These are phyloP conservation scores for Microascus cirrosus DNA, from an alignment of 2,329 filamentous ascomycete genomes.

Conservation along the genomic window DNA sequence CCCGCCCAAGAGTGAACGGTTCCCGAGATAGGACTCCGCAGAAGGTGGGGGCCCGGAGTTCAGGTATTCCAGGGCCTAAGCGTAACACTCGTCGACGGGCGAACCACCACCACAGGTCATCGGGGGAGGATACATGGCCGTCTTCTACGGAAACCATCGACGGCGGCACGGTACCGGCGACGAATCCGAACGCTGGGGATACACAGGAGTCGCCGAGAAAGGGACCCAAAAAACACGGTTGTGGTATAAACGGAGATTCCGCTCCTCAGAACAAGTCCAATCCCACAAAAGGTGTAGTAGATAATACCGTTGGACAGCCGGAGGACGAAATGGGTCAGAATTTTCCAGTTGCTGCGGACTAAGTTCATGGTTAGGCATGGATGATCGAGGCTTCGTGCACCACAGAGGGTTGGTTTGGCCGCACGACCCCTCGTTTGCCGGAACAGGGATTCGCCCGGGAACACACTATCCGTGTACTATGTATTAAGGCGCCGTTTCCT, in stretches of 20 bases:
- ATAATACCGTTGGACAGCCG: too few species aligned
- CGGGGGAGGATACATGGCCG: background rate
- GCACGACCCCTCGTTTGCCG: background rate
- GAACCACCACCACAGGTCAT: background rate
- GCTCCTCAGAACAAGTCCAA: background rate
- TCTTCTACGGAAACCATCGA: background rate
- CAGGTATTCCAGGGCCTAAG: background rate
- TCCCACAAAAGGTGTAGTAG: background rate
- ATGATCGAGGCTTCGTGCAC: too few species aligned
- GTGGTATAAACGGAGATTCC: background rate
- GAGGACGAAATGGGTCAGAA: background rate
- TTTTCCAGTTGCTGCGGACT: background rate
- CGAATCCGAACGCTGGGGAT: background rate
- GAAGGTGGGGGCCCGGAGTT: background rate
- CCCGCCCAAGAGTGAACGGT: background rate
- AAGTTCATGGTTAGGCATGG: too few species aligned
- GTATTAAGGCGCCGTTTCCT: background rate
- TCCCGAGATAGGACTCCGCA: background rate
- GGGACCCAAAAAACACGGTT: background rate
- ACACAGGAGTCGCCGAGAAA: background rate
- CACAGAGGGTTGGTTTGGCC: background rate
- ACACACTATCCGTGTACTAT: background rate
- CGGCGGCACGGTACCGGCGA: background rate
- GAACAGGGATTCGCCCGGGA: background rate
- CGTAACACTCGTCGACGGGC: background rate